A percentile compares a stretch with the other conserved stretches of the same genome.
phyloP scores from a whole-genome alignment of 768 basidiomycete species.

The Psilocybe azurescens region DNA sequence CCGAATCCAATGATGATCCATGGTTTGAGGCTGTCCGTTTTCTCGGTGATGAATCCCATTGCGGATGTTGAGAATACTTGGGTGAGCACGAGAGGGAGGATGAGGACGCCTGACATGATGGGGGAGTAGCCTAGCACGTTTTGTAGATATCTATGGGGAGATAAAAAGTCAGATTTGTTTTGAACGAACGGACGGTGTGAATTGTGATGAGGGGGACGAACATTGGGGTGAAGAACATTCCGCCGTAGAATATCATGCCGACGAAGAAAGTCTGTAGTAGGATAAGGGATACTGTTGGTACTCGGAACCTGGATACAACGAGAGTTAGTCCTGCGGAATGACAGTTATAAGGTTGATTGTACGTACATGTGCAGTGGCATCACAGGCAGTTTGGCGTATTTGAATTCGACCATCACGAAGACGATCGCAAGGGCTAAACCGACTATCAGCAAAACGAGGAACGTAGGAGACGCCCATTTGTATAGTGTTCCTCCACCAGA shows the following conservation, averaged over 20 bases:
- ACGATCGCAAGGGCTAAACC: conserved; percentile 1
- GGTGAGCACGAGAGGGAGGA: conserved; percentile 10
- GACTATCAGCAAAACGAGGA: conserved; percentile 6
- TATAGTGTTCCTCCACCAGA: conserved; percentile 13
- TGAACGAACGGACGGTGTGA: neutral
- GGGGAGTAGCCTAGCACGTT: conserved; percentile 13
- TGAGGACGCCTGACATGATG: conserved; percentile 14
- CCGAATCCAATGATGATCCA: conserved; percentile 6
- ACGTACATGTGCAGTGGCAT: conserved; percentile 15
- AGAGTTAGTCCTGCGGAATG: neutral
- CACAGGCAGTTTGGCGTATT: conserved; percentile 7
- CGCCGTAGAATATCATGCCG: conserved; percentile 16
- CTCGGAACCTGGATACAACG: conserved; percentile 4
- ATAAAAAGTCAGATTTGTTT: neutral
- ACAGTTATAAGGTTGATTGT: neutral
- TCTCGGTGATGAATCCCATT: conserved; percentile 12
- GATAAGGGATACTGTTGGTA: conserved; percentile 8
- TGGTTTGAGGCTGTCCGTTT: conserved; percentile 9
- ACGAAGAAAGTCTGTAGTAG: conserved; percentile 15
- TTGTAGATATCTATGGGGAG: conserved; percentile 4
- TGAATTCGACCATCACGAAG: conserved; percentile 7
- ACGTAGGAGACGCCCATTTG: conserved; percentile 7
- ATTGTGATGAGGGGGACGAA: neutral
- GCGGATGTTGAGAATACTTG: conserved; percentile 15
- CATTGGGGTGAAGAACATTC: conserved; percentile 14